These are phyloP conservation scores for Arabidopsis hybrid DNA, from an alignment of 441 rosid genomes.

Conservation along the genomic window DNA sequence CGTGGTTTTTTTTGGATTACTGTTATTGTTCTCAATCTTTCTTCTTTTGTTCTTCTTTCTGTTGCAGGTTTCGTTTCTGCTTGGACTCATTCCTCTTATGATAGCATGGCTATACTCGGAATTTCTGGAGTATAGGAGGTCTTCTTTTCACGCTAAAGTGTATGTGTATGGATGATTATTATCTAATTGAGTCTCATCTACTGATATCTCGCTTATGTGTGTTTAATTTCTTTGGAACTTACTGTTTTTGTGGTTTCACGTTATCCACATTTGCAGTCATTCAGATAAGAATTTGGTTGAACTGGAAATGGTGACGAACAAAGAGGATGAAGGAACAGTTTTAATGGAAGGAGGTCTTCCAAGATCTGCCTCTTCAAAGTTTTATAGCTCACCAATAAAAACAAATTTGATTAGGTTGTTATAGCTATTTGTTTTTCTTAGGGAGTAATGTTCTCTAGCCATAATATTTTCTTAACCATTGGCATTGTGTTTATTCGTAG, in stretches of 20 bases:
- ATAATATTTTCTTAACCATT: background rate
- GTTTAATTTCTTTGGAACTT: background rate
- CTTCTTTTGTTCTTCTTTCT: background rate
- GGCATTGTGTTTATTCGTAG: constrained; percentile 46
- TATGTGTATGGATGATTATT: constrained; percentile 48
- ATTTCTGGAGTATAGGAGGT: constrained; percentile 70
- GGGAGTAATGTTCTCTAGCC: background rate
- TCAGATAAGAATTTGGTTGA: constrained; percentile 90
- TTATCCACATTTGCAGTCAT: constrained; percentile 62
- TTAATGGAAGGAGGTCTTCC: constrained; percentile 89
- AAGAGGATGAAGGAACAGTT: constrained; percentile 87
- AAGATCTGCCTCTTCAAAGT: constrained; percentile 74
- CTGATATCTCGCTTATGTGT: background rate
- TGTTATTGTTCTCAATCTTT: background rate
- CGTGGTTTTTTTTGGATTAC: background rate
- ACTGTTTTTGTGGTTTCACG: background rate
- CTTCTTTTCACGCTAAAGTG: constrained; percentile 71
- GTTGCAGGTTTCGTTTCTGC: constrained; percentile 86
- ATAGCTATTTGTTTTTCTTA: background rate
- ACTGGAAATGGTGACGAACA: constrained; percentile 60
- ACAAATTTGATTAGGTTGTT: constrained; percentile 73
- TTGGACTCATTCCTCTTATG: constrained; percentile 78
- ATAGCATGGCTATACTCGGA: constrained; percentile 92
- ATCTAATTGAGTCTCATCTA: background rate
- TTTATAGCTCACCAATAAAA: constrained; percentile 64